Conservation (phyloP, 805 yeast species). For the Cephaloascus albidus region DNA sequence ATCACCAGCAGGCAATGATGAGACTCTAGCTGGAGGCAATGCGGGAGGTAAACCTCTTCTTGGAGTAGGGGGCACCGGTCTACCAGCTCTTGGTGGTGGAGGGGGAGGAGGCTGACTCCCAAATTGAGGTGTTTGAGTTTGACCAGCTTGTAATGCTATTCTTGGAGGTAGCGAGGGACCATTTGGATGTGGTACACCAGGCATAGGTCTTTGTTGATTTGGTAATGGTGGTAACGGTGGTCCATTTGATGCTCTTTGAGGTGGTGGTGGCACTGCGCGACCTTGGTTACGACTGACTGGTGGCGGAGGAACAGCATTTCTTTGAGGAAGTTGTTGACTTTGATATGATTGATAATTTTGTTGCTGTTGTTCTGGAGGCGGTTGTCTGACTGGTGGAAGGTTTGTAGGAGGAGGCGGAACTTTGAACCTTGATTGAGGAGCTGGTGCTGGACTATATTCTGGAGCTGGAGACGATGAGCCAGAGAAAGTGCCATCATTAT, state of each 20-base stretch:
- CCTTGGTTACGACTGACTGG: constrained; percentile 3
- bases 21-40: background rate
- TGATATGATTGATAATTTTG: constrained; percentile 9
- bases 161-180: constrained; percentile 3
- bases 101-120: constrained; percentile 15
- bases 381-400: constrained; percentile 3
- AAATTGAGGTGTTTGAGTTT: background rate
- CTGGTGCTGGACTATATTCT: background rate
- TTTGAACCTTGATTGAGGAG: background rate
- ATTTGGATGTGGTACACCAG: constrained; percentile 1
- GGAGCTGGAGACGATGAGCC: background rate
- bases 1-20: background rate
- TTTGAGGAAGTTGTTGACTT: constrained; percentile 1
- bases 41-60: constrained; percentile 12
- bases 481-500: background rate
- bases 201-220: background rate
- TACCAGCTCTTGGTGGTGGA: constrained; percentile 12
- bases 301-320: background rate
- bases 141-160: constrained; percentile 3
- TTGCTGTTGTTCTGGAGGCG: constrained; percentile 12
- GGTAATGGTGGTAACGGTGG: constrained; percentile 5
- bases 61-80: constrained; percentile 5
- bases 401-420: background rate
- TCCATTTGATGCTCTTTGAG: constrained; percentile 12
- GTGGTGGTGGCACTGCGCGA: constrained; percentile 11